These are phyloP conservation scores for Phytophthora meadii DNA, from an alignment of 352 stramenopile species.

Conservation along the genomic window DNA sequence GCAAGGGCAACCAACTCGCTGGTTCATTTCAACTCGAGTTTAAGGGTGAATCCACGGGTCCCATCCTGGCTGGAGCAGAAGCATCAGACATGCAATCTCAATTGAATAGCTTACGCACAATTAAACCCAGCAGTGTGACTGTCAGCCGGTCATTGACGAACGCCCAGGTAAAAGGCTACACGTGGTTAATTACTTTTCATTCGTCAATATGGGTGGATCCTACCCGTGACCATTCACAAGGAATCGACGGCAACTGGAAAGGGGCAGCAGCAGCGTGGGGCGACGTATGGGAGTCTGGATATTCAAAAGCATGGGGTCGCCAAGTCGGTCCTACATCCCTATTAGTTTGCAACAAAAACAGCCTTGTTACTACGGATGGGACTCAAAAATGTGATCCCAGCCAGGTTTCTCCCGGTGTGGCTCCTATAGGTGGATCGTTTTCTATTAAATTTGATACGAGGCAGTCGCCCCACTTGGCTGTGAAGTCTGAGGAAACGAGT, in stretches of 20 bases:
- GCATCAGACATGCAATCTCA: conserved; percentile 85
- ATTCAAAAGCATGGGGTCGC: conserved; percentile 96
- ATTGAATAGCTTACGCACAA: conserved; percentile 93
- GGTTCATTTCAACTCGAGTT: conserved; percentile 94
- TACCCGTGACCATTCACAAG: conserved; percentile 82
- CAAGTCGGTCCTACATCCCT: conserved; percentile 92
- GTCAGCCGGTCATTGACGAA: conserved; percentile 34
- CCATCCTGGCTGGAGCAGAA: conserved; percentile 88
- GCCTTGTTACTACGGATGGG: conserved; percentile 65
- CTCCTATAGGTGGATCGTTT: conserved; percentile 93
- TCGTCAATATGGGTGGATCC: conserved; percentile 93
- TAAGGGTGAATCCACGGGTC: conserved; percentile 91
- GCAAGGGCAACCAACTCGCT: conserved; percentile 88
- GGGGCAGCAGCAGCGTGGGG: conserved; percentile 77
- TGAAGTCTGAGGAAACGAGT: conserved; percentile 73
- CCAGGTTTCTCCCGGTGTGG: conserved; percentile 47
- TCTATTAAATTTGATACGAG: conserved; percentile 90
- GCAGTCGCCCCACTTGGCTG: conserved; percentile 71
- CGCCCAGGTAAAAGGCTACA: conserved; percentile 86
- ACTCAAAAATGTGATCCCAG: conserved; percentile 46
- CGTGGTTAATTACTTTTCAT: conserved; percentile 93
- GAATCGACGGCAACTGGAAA: conserved; percentile 93
- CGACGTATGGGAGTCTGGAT: conserved; percentile 93
- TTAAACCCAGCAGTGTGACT: conserved; percentile 91
- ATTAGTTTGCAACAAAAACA: conserved; percentile 61